These are phyloP conservation scores for Cladosporium sp. DNA, from an alignment of 2,329 filamentous ascomycete genomes.

Conservation along the genomic window DNA sequence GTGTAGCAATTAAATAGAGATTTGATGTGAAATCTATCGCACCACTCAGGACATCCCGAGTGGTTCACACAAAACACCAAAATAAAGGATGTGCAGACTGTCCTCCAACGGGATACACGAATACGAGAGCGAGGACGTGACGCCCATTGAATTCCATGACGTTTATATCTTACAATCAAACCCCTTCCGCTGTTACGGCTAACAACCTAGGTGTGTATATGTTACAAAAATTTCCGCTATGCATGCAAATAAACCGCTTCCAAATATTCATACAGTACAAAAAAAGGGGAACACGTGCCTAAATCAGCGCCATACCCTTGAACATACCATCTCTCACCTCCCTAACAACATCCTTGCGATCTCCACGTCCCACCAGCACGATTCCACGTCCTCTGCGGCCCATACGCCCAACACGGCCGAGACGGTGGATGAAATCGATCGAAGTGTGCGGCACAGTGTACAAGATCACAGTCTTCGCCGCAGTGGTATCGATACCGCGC, in stretches of 20 bases:
- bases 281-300: constrained; percentile 18
- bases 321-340: constrained; percentile 80
- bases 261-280: neutral
- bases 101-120: no score
- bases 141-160: neutral
- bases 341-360: constrained; percentile 83
- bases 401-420: constrained; percentile 91
- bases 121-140: neutral
- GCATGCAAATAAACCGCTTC: neutral
- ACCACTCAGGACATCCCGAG: neutral
- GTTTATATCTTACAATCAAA: neutral
- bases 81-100: neutral
- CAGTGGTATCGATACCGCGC: constrained; percentile 88
- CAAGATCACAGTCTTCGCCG: constrained; percentile 85
- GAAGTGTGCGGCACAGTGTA: constrained; percentile 98
- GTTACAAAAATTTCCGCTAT: neutral
- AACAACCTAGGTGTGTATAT: neutral
- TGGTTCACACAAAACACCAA: no score
- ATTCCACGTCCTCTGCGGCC: constrained; percentile 84
- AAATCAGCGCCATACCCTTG: constrained; percentile 52
- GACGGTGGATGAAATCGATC: constrained; percentile 95
- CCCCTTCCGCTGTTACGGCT: neutral
- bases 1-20: no score
- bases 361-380: constrained; percentile 85
- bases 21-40: no score